Base-by-base conservation (phyloP, 2,329 filamentous ascomycete genomes). In the Talaromyces sp. region DNA sequence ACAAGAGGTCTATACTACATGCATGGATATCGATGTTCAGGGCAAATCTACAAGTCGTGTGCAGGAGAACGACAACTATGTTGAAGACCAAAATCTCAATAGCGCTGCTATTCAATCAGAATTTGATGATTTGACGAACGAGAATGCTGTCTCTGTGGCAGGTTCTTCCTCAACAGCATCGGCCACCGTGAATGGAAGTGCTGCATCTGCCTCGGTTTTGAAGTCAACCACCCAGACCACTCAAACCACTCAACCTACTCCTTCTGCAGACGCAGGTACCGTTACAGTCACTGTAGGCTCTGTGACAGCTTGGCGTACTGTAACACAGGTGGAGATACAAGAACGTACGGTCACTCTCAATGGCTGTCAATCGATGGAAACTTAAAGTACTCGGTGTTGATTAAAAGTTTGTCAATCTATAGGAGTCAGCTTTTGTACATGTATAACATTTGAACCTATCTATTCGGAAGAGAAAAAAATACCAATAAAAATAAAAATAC, bases 1-100 rank as follows among this genome's bases (percentile, higher is more conserved):
- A 60, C 58, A 68, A 41, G 76, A 80, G 59, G 67, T 77, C 33
- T 80, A 80, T 54, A 80, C 77, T 2, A 77, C 75, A 13, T 80
- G 77, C 56, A 78, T 80, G 63, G 77, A 80, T 56, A 65, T 80
- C 17, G 70, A 79, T 47, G 66, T 79, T 40, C 58, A 68, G 24
- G 65, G 61, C n/a, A 42, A 61, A 14, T 45, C 62, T n/a, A 49
- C 49, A 2, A 60, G 49, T 14, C 50, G 63, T 20, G 57, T 51
- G 17, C 41, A 51, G 24, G 39, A 49, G 14, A 58, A 36, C 3
- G 51, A 49, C 8, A 61, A 54, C 11, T 76, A 71, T 60, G 58
- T 56, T 16, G 37, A 61, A 11, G 68, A 62, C 14, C 74, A 77
- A 53, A 61, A 70, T 39, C 56, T 75, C 30, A 68, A 75, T 51